Base-by-base conservation (phyloP, 208 protist genomes). In the Acanthamoeba sp. region DNA sequence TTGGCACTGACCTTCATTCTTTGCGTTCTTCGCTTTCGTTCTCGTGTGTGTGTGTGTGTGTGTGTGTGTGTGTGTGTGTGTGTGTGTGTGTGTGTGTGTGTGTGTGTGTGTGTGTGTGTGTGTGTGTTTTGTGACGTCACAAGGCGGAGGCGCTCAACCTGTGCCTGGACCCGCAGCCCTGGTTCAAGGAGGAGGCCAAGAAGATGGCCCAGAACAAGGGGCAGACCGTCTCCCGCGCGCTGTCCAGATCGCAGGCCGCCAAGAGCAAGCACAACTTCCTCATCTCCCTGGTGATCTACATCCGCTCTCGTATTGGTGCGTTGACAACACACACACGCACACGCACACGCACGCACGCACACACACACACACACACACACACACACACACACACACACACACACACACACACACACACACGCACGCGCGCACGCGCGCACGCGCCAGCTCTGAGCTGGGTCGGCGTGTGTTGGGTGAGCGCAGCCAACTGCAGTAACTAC, bases 401-500 rank as follows among this genome's bases (percentile, higher is more conserved):
- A n/a, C n/a, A n/a, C n/a, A n/a, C n/a, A n/a, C n/a, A n/a, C n/a
- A n/a, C n/a, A n/a, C n/a, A n/a, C n/a, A n/a, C n/a, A n/a, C n/a
- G n/a, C n/a, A n/a, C n/a, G n/a, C n/a, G n/a, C n/a, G n/a, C n/a
- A n/a, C n/a, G n/a, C n/a, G n/a, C n/a, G n/a, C n/a, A n/a, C n/a
- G n/a, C n/a, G n/a, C n/a, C n/a, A n/a, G n/a, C n/a, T n/a, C n/a
- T n/a, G n/a, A n/a, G n/a, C n/a, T n/a, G n/a, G n/a, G n/a, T n/a
- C n/a, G n/a, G n/a, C n/a, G n/a, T n/a, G n/a, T n/a, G n/a, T n/a
- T n/a, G n/a, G n/a, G n/a, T n/a, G n/a, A n/a, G n/a, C 24, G 34
- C 32, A 91, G 84, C 34, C 55, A 91, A 91, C 40, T 91, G 84
- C 84, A 91, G 84, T 71, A 91, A 91, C 84, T 71, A 91, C 38